Conservation (phyloP, 441 rosid species). For the Kokia cookei region DNA sequence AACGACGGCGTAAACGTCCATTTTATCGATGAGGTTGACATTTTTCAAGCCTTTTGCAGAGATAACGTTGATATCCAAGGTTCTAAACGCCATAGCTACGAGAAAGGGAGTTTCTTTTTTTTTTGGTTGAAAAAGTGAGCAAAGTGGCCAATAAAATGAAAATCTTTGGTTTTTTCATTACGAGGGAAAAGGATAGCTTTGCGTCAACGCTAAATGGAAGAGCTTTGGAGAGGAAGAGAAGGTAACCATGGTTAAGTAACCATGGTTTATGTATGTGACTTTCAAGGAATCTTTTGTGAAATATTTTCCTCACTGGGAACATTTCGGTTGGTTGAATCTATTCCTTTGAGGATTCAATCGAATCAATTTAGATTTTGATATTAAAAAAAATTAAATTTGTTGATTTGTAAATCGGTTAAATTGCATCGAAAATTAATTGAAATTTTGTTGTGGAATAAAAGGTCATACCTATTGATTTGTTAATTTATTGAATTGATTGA, state of each 20-base stretch:
- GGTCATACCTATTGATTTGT: too few species aligned
- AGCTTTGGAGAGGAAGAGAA: background rate
- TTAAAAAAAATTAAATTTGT: too few species aligned
- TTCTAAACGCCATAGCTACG: conserved; percentile 27
- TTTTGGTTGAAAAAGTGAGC: background rate
- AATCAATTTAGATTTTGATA: too few species aligned
- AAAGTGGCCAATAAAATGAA: background rate
- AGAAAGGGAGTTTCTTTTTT: background rate
- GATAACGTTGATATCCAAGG: conserved; percentile 36
- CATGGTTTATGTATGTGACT: background rate
- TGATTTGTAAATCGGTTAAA: too few species aligned
- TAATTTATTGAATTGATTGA: too few species aligned
- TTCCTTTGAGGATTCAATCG: too few species aligned
- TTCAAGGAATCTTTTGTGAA: background rate
- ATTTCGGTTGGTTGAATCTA: too few species aligned
- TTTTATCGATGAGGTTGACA: conserved; percentile 44
- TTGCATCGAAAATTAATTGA: too few species aligned
- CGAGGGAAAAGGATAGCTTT: background rate
- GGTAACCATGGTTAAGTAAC: conserved; percentile 13
- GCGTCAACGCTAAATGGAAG: background rate
- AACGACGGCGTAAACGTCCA: conserved; percentile 49
- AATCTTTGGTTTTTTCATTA: too few species aligned
- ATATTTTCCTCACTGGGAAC: background rate
- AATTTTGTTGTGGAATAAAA: rapidly evolving
- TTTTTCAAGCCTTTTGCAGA: conserved; percentile 44